Evolutionary conservation across 306 rosid genomes (phyloP).

Genomic region (Sicyos baderoa): DNA sequence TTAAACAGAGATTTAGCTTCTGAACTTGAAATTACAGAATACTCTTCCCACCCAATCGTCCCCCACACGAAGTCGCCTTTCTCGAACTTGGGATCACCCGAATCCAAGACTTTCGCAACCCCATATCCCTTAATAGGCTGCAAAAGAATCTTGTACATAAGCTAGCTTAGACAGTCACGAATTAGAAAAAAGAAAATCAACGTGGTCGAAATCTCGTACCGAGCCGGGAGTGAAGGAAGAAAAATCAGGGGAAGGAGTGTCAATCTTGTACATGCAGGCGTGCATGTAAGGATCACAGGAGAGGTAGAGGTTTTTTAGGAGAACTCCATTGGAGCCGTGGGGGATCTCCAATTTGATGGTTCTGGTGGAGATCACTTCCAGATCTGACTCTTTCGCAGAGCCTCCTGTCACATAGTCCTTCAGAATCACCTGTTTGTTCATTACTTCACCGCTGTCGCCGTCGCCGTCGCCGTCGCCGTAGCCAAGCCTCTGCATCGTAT

Average conservation of each 20-base stretch:
- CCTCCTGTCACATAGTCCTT: slow-evolving; percentile 25
- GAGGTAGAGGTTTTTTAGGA: slow-evolving; percentile 52
- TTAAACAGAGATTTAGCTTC: not conserved
- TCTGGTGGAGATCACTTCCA: slow-evolving; percentile 23
- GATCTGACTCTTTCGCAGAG: slow-evolving; percentile 34
- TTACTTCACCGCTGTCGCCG: slow-evolving; percentile 2
- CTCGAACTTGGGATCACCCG: slow-evolving; percentile 24
- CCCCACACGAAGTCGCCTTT: slow-evolving; percentile 30
- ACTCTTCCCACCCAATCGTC: slow-evolving; percentile 29
- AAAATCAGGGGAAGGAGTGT: not conserved
- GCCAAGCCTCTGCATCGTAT: too few relatives aligned
- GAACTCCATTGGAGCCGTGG: slow-evolving; percentile 28
- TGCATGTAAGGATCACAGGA: slow-evolving; percentile 69
- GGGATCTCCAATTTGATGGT: slow-evolving; percentile 31
- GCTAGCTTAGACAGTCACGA: too few relatives aligned
- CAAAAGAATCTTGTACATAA: too few relatives aligned
- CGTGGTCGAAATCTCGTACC: slow-evolving; percentile 18
- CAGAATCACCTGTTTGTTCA: slow-evolving; percentile 38
- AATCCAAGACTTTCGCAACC: slow-evolving; percentile 31
- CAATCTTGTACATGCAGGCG: slow-evolving; percentile 20
- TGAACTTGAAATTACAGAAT: slow-evolving; percentile 14
- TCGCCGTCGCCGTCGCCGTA: too few relatives aligned
- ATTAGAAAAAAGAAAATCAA: not conserved
- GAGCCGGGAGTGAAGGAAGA: slow-evolving; percentile 32
- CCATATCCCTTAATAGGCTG: slow-evolving; percentile 31